phyloP scores from a whole-genome alignment of 2,329 filamentous ascomycete genomes.

The Colletotrichum camelliae region DNA sequence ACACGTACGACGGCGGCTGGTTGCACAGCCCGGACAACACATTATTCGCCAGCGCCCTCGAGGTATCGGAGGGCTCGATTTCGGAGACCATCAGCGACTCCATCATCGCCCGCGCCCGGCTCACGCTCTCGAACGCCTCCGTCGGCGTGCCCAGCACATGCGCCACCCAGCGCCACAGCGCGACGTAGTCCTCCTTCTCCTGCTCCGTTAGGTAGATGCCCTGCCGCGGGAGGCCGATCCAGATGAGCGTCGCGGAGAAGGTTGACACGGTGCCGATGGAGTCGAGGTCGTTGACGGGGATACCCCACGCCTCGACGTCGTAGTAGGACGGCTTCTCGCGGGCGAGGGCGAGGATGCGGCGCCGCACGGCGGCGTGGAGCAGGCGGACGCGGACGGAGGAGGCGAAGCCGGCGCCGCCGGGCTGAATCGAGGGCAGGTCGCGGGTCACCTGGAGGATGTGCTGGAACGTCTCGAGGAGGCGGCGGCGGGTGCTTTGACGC shows the following conservation, averaged over 20 bases:
- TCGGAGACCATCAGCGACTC: conserved; percentile 72
- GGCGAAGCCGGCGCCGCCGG: conserved; percentile 67
- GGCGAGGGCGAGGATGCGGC: conserved; percentile 64
- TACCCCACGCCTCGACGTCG: conserved; percentile 59
- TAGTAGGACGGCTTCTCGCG: conserved; percentile 63
- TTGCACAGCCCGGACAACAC: conserved; percentile 73
- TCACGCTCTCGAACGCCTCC: conserved; percentile 60
- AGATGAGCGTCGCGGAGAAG: conserved; percentile 73
- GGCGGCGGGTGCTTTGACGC: conserved; percentile 66
- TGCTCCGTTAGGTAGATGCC: conserved; percentile 68
- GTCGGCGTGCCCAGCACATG: conserved; percentile 74
- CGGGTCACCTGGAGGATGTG: conserved; percentile 75
- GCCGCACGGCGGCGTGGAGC: conserved; percentile 68
- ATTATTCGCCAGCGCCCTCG: conserved; percentile 73
- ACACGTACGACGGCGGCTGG: conserved; percentile 69
- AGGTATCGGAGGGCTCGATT: conserved; percentile 67
- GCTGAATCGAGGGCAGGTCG: conserved; percentile 68
- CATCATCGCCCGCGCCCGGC: conserved; percentile 65
- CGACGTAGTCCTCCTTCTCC: conserved; percentile 73
- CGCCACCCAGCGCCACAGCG: conserved; percentile 78
- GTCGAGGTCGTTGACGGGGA: conserved; percentile 79
- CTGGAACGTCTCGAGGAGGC: conserved; percentile 74
- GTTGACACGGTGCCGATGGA: conserved; percentile 73
- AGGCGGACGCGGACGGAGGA: conserved; percentile 69
- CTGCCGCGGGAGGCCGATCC: conserved; percentile 73